Percentiles rank a stretch among this genome's conserved stretches.
These are phyloP conservation scores for Lolium rigidum DNA, from an alignment of 176 grass and related monocot species.

Conservation along the genomic window DNA sequence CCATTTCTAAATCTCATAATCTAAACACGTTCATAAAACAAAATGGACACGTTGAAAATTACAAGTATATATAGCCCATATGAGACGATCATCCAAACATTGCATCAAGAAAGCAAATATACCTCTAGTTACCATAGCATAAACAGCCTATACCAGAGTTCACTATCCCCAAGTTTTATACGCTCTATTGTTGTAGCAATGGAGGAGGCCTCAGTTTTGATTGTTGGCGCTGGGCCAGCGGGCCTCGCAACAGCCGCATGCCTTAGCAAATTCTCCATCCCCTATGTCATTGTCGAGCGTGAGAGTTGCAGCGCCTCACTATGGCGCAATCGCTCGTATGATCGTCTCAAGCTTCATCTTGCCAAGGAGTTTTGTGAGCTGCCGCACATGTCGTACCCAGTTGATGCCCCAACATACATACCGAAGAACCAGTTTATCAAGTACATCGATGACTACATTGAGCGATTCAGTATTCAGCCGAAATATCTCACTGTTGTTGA, in stretches of 20 bases:
- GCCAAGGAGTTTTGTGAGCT: neutral
- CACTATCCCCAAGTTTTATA: neutral
- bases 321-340: neutral
- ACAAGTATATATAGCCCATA: neutral
- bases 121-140: neutral
- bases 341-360: neutral
- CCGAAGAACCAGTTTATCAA: neutral
- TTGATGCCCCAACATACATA: slow-evolving; percentile 10
- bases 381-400: neutral
- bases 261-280: neutral
- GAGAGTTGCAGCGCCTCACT: neutral
- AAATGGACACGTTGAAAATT: neutral
- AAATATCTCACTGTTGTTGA: slow-evolving; percentile 1
- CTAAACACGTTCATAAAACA: neutral
- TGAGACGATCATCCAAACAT: neutral
- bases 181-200: neutral
- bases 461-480: neutral
- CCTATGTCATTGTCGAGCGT: neutral
- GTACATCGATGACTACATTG: slow-evolving; percentile 8
- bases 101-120: neutral
- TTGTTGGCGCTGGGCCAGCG: neutral
- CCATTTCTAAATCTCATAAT: neutral
- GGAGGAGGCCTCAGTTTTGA: neutral
- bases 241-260: neutral
- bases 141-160: neutral